Conservation (phyloP, 1,284 basidiomycete genomes). For the Leccinum subrobustum region DNA sequence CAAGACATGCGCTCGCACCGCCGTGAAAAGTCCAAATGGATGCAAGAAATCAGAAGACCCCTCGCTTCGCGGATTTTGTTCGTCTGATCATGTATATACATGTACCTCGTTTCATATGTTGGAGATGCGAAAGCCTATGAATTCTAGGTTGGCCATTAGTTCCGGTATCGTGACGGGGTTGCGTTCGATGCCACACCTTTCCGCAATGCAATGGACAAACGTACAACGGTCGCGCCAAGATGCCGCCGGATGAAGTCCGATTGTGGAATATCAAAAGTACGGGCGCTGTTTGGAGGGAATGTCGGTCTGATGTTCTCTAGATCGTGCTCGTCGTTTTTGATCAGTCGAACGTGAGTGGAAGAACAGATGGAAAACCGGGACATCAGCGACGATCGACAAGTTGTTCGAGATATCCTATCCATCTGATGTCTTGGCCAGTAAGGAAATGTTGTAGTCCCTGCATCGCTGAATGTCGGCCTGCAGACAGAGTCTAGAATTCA, state of each 20-base stretch:
- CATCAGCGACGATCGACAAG: slow-evolving; percentile 46
- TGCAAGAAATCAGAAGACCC: slow-evolving; percentile 50
- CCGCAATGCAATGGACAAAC: slow-evolving; percentile 35
- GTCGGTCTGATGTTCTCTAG: slow-evolving; percentile 23
- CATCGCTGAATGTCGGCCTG: slow-evolving; percentile 3
- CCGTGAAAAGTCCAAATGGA: slow-evolving; percentile 35
- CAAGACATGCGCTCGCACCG: slow-evolving; percentile 51
- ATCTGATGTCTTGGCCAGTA: slow-evolving; percentile 30
- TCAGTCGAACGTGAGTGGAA: slow-evolving; percentile 40
- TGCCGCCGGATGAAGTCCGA: slow-evolving; percentile 26
- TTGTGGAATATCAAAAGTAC: slow-evolving; percentile 34
- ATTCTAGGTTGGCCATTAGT: slow-evolving; percentile 49
- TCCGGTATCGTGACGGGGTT: slow-evolving; percentile 44
- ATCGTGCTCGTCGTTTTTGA: slow-evolving; percentile 16
- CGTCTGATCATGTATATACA: slow-evolving; percentile 53
- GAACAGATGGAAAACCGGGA: slow-evolving; percentile 47
- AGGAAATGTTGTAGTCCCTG: slow-evolving; percentile 39
- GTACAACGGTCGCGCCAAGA: slow-evolving; percentile 26
- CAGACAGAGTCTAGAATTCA: slow-evolving; percentile 33
- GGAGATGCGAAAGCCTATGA: slow-evolving; percentile 11
- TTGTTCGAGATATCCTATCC: slow-evolving; percentile 48
- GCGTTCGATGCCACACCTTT: slow-evolving; percentile 44
- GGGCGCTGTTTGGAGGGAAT: slow-evolving; percentile 36
- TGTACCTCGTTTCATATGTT: slow-evolving; percentile 17
- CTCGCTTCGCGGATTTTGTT: slow-evolving; percentile 52